Base-by-base conservation (phyloP, 768 basidiomycete genomes). In the Leccinellum luteum region DNA sequence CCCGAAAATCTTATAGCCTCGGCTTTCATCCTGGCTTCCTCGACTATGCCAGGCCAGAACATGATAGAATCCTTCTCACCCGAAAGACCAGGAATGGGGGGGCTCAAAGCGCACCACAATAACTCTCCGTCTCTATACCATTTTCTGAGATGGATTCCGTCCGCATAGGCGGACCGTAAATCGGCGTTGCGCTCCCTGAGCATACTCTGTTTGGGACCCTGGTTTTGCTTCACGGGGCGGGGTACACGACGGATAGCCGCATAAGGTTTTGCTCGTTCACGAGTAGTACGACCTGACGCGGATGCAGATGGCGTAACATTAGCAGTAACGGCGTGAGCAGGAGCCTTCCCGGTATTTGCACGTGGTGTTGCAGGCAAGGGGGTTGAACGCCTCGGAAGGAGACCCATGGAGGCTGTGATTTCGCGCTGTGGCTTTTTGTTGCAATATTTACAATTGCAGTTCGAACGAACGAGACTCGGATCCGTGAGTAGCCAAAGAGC, bases 381-480 rank as follows among this genome's bases (percentile, higher is more conserved):
- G 68, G 71, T 62, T 60, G 76, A 62, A 60, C 75, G 67, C 64
- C 75, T 56, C 25, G 68, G 60, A 14, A 69, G 58, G n/a, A 81
- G 72, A 9, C 80, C 79, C 74, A 90, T 80, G 13, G 77, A 76
- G 6, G 81, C 78, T 2, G 87, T 87, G 56, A 92, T 86, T 64
- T 86, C 82, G 38, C 80, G 81, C 69, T 92, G 90, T 0, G 85
- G 75, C 60, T 82, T 78, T 64, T 85, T 86, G 43, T 81, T 74
- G 67, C 90, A 92, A 63, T 92, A 92, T 67, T 90, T 91, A 75
- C 90, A 93, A 31, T 73, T 73, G 65, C 90, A 93, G 44, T 79
- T 79, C 3, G 69, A 65, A 47, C 77, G 78, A 58, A 79, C 69
- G 58, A 79, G 66, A 2, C 75, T 75, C 1, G 74, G 65, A 57